A percentile compares a stretch with the other conserved stretches of the same genome.
phyloP scores from a whole-genome alignment of 192 early-diverging fungal genomes.

The Backusella sp. region DNA sequence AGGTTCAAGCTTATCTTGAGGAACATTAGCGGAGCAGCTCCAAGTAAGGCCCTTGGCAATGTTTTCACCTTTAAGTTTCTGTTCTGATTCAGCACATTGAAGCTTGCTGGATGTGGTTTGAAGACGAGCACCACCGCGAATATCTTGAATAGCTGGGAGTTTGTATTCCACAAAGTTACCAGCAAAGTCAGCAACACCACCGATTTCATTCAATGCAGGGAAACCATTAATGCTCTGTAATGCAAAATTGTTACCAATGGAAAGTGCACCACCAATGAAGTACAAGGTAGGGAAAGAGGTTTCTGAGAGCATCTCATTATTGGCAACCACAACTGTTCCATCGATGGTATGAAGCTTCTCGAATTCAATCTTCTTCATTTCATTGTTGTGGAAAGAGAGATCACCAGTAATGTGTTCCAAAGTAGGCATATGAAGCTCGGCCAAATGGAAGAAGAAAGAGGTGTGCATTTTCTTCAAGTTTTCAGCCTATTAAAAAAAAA shows the following conservation, averaged over 20 bases:
- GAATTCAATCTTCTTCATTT: slow-evolving; percentile 45
- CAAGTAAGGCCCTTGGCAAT: slow-evolving; percentile 27
- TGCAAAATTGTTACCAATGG: slow-evolving; percentile 68
- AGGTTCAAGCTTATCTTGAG: slow-evolving; percentile 11
- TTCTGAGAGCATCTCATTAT: slow-evolving; percentile 56
- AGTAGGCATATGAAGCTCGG: slow-evolving; percentile 39
- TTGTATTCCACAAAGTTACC: slow-evolving; percentile 58
- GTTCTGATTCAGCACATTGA: slow-evolving; percentile 40
- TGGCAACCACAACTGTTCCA: slow-evolving; percentile 56
- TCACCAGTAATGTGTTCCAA: slow-evolving; percentile 47
- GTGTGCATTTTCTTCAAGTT: slow-evolving; percentile 52
- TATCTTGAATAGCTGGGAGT: slow-evolving; percentile 50
- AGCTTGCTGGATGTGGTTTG: slow-evolving; percentile 55
- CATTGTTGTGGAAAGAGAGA: slow-evolving; percentile 62
- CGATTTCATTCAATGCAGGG: slow-evolving; percentile 51
- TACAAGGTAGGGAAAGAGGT: slow-evolving; percentile 54
- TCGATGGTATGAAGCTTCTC: slow-evolving; percentile 44
- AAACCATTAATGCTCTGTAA: slow-evolving; percentile 54
- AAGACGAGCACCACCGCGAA: slow-evolving; percentile 63
- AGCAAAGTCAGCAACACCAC: slow-evolving; percentile 53
- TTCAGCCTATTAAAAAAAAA: slow-evolving; percentile 31
- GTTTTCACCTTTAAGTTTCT: slow-evolving; percentile 9
- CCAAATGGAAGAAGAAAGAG: slow-evolving; percentile 56
- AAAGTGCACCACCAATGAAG: slow-evolving; percentile 58
- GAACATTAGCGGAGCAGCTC: slow-evolving; percentile 17